These are phyloP conservation scores for Agaricus subrufescens DNA, from an alignment of 768 basidiomycete species.

Conservation along the genomic window DNA sequence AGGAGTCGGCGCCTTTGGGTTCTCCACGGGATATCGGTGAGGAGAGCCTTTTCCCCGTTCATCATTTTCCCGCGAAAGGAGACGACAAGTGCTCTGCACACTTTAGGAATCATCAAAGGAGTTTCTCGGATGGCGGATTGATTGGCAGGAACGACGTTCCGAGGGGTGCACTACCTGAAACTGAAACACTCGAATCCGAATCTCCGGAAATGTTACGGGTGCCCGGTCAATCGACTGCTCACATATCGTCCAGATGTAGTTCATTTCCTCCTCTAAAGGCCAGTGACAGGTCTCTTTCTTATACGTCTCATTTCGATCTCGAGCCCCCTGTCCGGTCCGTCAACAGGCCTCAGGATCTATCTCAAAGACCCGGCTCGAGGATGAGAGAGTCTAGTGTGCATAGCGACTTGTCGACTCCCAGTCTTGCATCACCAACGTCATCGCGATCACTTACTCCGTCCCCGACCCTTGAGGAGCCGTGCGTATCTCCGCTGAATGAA, in stretches of 20 bases:
- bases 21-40: slow-evolving; percentile 47
- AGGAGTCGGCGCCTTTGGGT: slow-evolving; percentile 27
- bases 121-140: slow-evolving; percentile 45
- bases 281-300: slow-evolving; percentile 10
- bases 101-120: slow-evolving; percentile 50
- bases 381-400: slow-evolving; percentile 18
- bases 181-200: slow-evolving; percentile 23
- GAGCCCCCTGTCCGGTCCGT: not conserved
- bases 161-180: slow-evolving; percentile 46
- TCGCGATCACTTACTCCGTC: slow-evolving; percentile 39
- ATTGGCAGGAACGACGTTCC: slow-evolving; percentile 22
- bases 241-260: slow-evolving; percentile 25
- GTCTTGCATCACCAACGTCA: slow-evolving; percentile 36
- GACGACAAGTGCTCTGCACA: slow-evolving; percentile 19
- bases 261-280: slow-evolving; percentile 31
- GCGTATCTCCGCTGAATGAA: slow-evolving; percentile 9
- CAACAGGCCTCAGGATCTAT: slow-evolving; percentile 12
- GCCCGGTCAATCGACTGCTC: not conserved
- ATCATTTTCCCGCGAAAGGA: slow-evolving; percentile 17
- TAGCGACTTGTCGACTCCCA: slow-evolving; percentile 43
- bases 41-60: slow-evolving; percentile 21
- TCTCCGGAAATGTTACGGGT: too few species aligned
- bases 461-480: slow-evolving; percentile 25
- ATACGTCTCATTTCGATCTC: slow-evolving; percentile 1
- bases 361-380: not conserved